Base-by-base conservation (phyloP, 805 yeast species). In the Schwanniomyces occidentalis region DNA sequence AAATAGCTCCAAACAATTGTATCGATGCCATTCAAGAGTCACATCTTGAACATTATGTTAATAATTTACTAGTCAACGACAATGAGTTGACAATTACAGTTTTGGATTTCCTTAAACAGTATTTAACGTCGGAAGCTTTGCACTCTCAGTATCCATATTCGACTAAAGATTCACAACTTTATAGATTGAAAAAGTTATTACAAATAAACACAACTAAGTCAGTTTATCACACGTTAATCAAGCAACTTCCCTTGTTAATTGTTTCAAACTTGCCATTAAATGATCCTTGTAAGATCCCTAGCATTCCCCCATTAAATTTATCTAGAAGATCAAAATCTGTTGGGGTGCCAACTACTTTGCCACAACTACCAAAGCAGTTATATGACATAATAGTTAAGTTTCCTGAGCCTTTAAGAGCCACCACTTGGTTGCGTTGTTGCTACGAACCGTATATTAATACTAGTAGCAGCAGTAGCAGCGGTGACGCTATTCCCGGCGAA, bases 361-460 rank as follows among this genome's bases (percentile, higher is more conserved):
- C 95, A 3, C 62, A 56, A 16, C 63, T 87, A 21, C 71, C 82
- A 3, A 63, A 63, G 2, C 71, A 70, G 3, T 66, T 88, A 23
- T 73, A 78, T 42, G 62, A 69, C n/a, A 75, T 81, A 27, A 71
- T 93, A 23, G 67, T 83, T 30, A 63, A 68, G 18, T 63, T 89
- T 35, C 75, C 80, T 8, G 99, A 93, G 61, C 98, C 98, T 2
- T 73, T 79, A 38, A 73, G 99, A 42, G 96, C 98, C 0, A 86
- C 95, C 4, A 75, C 88, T 19, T 93, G 98, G 98, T 81, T 93
- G 71, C 77, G 96, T 48, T 82, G 95, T 47, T 83, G 91, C 46
- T 93, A 89, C 62, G 89, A 82, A 48, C 88, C 95, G 4, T 66
- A 75, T 8, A 41, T 45, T 31, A 41, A 35, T 27, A 37, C 40